phyloP scores from a whole-genome alignment of 352 stramenopile species.

The Globisporangium nodosum region DNA sequence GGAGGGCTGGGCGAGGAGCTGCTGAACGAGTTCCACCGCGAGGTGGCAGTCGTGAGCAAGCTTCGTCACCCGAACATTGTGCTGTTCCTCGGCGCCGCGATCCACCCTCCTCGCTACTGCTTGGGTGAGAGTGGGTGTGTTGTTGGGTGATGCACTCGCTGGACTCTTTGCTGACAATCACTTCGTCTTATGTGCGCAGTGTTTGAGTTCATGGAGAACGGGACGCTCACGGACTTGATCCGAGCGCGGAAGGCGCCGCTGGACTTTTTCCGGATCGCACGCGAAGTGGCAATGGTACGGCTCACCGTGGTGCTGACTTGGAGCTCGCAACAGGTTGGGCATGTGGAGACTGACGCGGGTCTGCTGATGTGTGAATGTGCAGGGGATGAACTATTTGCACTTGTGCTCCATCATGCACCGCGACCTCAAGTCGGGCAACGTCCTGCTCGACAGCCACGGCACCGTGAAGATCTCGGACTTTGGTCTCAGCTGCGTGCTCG shows the following conservation, averaged over 20 bases:
- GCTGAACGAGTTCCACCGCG: slow-evolving; percentile 82
- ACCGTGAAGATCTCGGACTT: slow-evolving; percentile 89
- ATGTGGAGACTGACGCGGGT: not conserved
- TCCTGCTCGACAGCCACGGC: slow-evolving; percentile 79
- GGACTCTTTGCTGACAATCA: not conserved
- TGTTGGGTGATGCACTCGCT: not conserved
- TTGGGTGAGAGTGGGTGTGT: slow-evolving; percentile 30
- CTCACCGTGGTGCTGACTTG: not conserved
- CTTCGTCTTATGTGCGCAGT: slow-evolving; percentile 23
- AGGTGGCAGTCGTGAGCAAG: slow-evolving; percentile 82
- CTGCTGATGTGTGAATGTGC: not conserved
- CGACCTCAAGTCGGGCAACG: slow-evolving; percentile 95
- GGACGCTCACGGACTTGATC: slow-evolving; percentile 82
- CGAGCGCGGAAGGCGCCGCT: slow-evolving; percentile 54
- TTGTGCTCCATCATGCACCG: slow-evolving; percentile 93
- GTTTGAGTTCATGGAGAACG: slow-evolving; percentile 87
- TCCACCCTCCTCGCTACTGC: slow-evolving; percentile 76
- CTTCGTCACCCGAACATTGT: slow-evolving; percentile 85
- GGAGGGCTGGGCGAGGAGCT: slow-evolving; percentile 62
- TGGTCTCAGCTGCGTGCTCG: slow-evolving; percentile 78
- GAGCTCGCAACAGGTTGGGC: not conserved
- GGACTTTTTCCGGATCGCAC: slow-evolving; percentile 76
- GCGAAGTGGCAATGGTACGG: slow-evolving; percentile 75
- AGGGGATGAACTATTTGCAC: slow-evolving; percentile 94
- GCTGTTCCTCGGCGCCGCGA: slow-evolving; percentile 75